phyloP scores from a whole-genome alignment of 768 basidiomycete species.

The Boletus coccyginus region DNA sequence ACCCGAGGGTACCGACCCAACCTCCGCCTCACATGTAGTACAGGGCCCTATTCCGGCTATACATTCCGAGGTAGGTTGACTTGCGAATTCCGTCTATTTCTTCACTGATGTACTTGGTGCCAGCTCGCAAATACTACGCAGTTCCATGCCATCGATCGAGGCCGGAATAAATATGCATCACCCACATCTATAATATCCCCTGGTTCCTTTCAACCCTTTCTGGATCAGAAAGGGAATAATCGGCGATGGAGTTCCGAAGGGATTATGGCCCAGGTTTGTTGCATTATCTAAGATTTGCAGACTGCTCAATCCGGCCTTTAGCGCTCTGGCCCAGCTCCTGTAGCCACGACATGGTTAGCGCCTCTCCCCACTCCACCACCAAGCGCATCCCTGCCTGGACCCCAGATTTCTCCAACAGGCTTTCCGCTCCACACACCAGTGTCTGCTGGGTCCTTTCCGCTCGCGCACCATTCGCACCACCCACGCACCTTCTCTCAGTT shows the following conservation, averaged over 20 bases:
- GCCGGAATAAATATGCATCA: constrained; percentile 1
- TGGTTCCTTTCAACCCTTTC: neutral
- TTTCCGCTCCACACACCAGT: constrained; percentile 12
- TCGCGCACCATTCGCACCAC: neutral
- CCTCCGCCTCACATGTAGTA: neutral
- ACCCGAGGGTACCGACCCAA: neutral
- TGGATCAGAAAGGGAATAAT: constrained; percentile 4
- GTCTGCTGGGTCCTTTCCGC: constrained; percentile 8
- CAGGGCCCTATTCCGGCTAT: constrained; percentile 1
- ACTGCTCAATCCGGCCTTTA: constrained; percentile 1
- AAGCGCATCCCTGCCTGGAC: constrained; percentile 2
- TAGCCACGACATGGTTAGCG: constrained; percentile 14
- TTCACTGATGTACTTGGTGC: neutral
- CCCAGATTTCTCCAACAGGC: constrained; percentile 7
- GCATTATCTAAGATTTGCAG: neutral
- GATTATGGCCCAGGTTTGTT: constrained; percentile 19
- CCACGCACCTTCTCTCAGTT: constrained; percentile 4
- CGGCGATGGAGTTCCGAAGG: constrained; percentile 19
- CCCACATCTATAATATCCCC: constrained; percentile 4
- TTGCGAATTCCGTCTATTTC: neutral
- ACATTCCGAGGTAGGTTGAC: constrained; percentile 11
- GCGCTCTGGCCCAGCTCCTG: constrained; percentile 9
- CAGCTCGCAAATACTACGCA: neutral
- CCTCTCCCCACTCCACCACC: constrained; percentile 23
- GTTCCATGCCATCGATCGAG: constrained; percentile 5